Evolutionary conservation across 225 moss, liverwort and hornwort species (phyloP).

Genomic region (Polytrichum formosum): DNA sequence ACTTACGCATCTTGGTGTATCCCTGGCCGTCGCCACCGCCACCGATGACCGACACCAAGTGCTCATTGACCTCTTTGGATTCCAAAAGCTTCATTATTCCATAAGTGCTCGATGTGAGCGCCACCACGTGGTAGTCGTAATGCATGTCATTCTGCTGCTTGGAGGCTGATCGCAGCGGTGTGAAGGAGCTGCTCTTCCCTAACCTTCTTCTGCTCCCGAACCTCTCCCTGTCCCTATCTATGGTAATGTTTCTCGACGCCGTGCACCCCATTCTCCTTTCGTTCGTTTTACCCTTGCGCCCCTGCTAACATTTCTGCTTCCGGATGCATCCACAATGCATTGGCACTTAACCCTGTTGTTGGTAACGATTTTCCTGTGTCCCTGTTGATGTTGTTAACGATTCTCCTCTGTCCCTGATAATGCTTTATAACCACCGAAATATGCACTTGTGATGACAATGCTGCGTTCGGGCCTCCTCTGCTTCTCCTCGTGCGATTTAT

Average conservation of each 20-base stretch:
- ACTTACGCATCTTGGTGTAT: constrained; percentile 32
- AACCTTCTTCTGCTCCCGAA: constrained; percentile 38
- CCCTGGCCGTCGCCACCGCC: constrained; percentile 20
- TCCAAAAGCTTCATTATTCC: constrained; percentile 63
- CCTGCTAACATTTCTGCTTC: neutral
- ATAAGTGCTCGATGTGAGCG: constrained; percentile 57
- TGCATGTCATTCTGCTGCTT: constrained; percentile 39
- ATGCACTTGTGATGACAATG: too few relatives aligned
- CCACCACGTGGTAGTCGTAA: constrained; percentile 59
- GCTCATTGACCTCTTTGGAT: constrained; percentile 35
- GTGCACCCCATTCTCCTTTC: constrained; percentile 49
- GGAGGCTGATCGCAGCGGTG: constrained; percentile 20
- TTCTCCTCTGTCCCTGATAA: too few relatives aligned
- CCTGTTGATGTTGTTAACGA: too few relatives aligned
- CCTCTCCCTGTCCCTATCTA: constrained; percentile 31
- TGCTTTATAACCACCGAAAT: too few relatives aligned
- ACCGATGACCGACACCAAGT: constrained; percentile 35
- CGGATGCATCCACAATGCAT: neutral
- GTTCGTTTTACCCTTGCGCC: neutral
- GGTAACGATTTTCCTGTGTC: too few relatives aligned
- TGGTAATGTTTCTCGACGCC: constrained; percentile 33
- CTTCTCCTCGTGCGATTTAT: too few relatives aligned
- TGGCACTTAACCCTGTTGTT: too few relatives aligned
- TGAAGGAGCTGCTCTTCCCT: constrained; percentile 53
- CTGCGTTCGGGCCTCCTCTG: too few relatives aligned